Base-by-base conservation (phyloP, 2,329 filamentous ascomycete genomes). In the Blastomyces parvus region DNA sequence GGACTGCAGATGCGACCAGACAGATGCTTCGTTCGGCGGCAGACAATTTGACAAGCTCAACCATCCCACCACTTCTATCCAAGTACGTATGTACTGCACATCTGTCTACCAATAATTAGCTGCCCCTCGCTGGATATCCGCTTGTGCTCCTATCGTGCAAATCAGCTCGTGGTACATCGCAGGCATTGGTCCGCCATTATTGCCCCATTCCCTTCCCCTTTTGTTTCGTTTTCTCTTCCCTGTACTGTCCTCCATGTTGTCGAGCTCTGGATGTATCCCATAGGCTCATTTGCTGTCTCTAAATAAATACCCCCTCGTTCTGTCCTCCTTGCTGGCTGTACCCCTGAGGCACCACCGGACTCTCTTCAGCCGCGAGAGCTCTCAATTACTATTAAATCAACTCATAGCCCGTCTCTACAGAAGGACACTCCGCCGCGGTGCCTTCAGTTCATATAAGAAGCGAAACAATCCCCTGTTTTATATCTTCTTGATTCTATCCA, bases 171-270 rank as follows among this genome's bases (percentile, higher is more conserved):
- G 55, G 55, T 40, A 57, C 55, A 17, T 40, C 33, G 55, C 55
- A 42, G 55, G 55, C 55, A 57, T 57, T 57, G 55, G 55, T 57
- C 55, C 55, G 55, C 55, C 33, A 57, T 57, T 57, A 57, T 57
- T 57, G 55, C 55, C 38, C 55, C 55, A 42, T 57, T 40, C 50
- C 22, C 42, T 61, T 61, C 36, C 36, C 33, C 36, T 42, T 61
- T 61, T 52, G 64, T 66, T 68, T 64, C 61, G 59, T 53, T 64
- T 67, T 57, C 67, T 65, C 59, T 57, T 67, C 33, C 36, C 19
- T 53, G 30, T 27, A 19, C 40, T 61, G 11, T 30, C 44, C 30
- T 61, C 40, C 19, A 19, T 42, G 46, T 17, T 38, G 19, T 33
- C 33, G 46, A 50, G 59, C 44, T 38, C 30, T 36, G 36, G 59